Conservation (phyloP, 1,284 basidiomycete species). For the Hypsizygus ulmarius region DNA sequence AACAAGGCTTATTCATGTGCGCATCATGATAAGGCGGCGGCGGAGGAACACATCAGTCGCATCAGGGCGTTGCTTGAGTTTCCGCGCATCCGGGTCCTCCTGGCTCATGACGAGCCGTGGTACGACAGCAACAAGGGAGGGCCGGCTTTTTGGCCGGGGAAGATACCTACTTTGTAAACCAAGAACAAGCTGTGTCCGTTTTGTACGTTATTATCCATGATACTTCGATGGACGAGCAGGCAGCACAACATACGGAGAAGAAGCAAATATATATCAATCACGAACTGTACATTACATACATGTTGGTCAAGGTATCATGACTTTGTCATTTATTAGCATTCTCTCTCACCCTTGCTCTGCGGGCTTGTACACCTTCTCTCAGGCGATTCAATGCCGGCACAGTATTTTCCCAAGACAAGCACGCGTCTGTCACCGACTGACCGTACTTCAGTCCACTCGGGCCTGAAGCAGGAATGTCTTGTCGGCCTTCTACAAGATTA, state of each 20-base stretch:
- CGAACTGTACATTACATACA: not conserved
- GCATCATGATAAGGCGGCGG: constrained; percentile 27
- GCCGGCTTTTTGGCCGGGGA: constrained; percentile 41
- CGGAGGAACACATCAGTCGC: constrained; percentile 39
- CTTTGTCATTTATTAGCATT: constrained; percentile 10
- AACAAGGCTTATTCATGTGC: constrained; percentile 3
- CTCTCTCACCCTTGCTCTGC: constrained; percentile 40
- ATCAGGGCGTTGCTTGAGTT: constrained; percentile 37
- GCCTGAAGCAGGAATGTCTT: constrained; percentile 81
- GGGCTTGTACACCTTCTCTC: constrained; percentile 75
- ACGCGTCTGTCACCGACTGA: constrained; percentile 88
- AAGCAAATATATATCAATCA: not conserved
- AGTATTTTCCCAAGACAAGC: constrained; percentile 88
- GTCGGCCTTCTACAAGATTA: constrained; percentile 87
- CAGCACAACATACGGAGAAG: too few relatives aligned
- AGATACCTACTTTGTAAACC: constrained; percentile 28
- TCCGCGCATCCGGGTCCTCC: constrained; percentile 42
- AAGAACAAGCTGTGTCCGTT: too few relatives aligned
- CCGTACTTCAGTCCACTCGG: constrained; percentile 82
- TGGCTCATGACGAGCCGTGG: constrained; percentile 55
- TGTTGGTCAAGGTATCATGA: not conserved
- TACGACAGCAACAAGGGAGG: constrained; percentile 44
- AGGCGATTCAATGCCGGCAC: constrained; percentile 78
- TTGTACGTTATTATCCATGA: too few relatives aligned
- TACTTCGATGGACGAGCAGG: too few relatives aligned